Base-by-base conservation (phyloP, 75 land plant genomes). In the Azolla pinnata region DNA sequence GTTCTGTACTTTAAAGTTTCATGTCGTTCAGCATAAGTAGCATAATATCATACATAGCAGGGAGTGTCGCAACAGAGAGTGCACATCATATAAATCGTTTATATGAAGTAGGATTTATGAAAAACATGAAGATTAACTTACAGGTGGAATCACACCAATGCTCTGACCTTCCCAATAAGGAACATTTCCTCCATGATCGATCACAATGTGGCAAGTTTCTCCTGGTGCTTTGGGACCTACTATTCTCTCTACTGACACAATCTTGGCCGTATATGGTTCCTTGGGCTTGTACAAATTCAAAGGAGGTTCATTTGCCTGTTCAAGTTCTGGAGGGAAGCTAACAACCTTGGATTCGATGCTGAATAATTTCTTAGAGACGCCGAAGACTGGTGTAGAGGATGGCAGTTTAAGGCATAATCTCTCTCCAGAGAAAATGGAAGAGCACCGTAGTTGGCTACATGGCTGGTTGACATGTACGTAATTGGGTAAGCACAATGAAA, bases 161-260 rank as follows among this genome's bases (percentile, higher is more conserved):
- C 97, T 91, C 71, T 91, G 97, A 5, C 97, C 97, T 71, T 91
- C 97, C 97, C 97, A 91, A 53, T 84, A 91, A 10, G 97, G 97
- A 16, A 88, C 79, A 72, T 84, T 84, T 20, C 97, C 97, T 30
- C 78, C 82, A 74, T 91, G 97, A 57, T 88, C 97, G 61, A 91
- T 88, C 14, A 91, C 89, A 59, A 91, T 88, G 60, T 91, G 97
- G 51, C 95, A 91, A 23, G 95, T 88, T 68, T 92, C 95, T 34
- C 97, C 97, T 1, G 97, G 88, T 24, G 97, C 93, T 51, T 84
- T 75, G 38, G 86, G 86, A 28, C 97, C 95, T n/a, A 88, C 95
- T 57, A 88, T 59, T 59, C 84, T 79, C 54, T 92, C 86, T 42
- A 92, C 86, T 50, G 97, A 92, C 31, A 76, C 93, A 61, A 92